A percentile compares a stretch with the other conserved stretches of the same genome.
Conservation (phyloP, 768 basidiomycete species). For the Mycena metata region DNA sequence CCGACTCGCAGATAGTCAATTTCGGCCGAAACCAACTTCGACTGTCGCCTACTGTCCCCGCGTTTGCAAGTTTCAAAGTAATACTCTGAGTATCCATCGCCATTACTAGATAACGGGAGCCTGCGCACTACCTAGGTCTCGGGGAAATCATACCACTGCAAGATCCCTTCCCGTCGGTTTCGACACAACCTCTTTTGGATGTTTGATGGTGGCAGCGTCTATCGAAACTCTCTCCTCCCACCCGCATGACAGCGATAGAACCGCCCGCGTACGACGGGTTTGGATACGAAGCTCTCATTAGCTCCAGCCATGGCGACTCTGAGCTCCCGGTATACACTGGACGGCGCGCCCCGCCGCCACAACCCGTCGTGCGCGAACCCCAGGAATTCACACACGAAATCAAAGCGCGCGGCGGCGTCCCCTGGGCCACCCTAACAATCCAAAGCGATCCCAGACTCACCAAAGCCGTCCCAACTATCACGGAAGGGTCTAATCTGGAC, state of each 20-base stretch:
- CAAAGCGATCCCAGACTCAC: slow-evolving; percentile 32
- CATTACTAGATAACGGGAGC: too few relatives aligned
- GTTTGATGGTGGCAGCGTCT: too few relatives aligned
- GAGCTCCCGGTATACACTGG: slow-evolving; percentile 34
- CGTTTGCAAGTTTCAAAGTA: too few relatives aligned
- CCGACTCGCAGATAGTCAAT: too few relatives aligned
- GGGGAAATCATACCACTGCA: too few relatives aligned
- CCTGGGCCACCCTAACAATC: slow-evolving; percentile 31
- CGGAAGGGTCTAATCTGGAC: slow-evolving; percentile 20
- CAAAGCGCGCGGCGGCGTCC: slow-evolving; percentile 25
- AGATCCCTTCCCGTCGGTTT: too few relatives aligned
- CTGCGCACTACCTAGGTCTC: too few relatives aligned
- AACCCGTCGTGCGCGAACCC: neutral
- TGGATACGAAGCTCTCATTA: slow-evolving; percentile 31
- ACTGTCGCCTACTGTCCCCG: too few relatives aligned
- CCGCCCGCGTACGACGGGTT: slow-evolving; percentile 39
- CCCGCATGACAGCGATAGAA: slow-evolving; percentile 23
- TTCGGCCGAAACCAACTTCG: too few relatives aligned
- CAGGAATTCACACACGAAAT: slow-evolving; percentile 24
- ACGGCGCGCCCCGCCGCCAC: slow-evolving; percentile 25
- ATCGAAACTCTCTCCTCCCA: too few relatives aligned
- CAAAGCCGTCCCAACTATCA: slow-evolving; percentile 23
- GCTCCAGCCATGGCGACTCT: slow-evolving; percentile 25
- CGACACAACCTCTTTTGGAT: too few relatives aligned
- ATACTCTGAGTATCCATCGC: too few relatives aligned